Base-by-base conservation (phyloP, 305 asterid genomes). In the Andrographis paniculata region DNA sequence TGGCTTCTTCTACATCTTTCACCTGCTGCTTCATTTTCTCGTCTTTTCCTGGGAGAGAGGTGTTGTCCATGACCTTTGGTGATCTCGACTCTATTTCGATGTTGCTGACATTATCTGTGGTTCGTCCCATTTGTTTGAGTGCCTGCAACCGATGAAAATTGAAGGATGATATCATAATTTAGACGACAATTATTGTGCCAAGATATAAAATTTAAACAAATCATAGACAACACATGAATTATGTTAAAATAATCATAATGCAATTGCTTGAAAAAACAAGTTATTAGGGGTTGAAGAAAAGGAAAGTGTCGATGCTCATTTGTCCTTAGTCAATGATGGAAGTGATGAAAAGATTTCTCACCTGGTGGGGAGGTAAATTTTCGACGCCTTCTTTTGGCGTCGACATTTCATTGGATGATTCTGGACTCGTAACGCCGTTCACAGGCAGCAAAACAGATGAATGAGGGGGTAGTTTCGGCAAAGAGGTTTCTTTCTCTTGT, bases 391-490 rank as follows among this genome's bases (percentile, higher is more conserved):
- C 60, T 31, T 64, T 59, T 16, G 55, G 65, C 21, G 52, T 48
- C 46, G 59, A 44, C 56, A 70, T 50, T 38, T 66, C 75, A 56
- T 59, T 13, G 49, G 64, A 59, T 35, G 77, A 60, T 48, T 79
- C 94, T 68, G 71, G 78, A 67, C 75, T 81, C 57, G 45, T 31
- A 56, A 63, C 61, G 69, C 80, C 88, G 61, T 79, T 73, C 60
- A 65, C 66, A n/a, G 84, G 80, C 38, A 64, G 63, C 69, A 67
- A 42, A 57, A 68, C 70, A 48, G 84, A 80, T 62, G 77, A 57
- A 56, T 59, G 63, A 28, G 75, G 48, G 33, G 75, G 48, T 56
- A 71, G 79, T 48, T 71, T 69, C 15, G 55, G 72, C 22, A 30
- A 45, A 44, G 55, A 55, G 33, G 56, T 50, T 44, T 71, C 56